Evolutionary conservation across 495 filamentous ascomycete species (phyloP).

Genomic region (Penicillium egyptiacum): DNA sequence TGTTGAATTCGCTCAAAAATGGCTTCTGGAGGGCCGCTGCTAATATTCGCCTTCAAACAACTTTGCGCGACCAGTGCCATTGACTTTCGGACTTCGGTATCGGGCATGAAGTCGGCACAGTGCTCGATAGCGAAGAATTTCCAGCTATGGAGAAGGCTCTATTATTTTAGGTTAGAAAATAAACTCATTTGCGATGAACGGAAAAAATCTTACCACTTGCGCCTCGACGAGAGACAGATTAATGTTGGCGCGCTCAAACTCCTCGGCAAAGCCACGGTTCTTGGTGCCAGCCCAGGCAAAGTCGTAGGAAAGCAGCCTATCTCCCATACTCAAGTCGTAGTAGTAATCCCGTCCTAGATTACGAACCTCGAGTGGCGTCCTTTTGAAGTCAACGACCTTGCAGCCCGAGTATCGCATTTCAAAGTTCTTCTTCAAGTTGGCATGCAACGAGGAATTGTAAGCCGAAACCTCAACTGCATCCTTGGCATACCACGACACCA

Average conservation of each 20-base stretch:
- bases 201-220: constrained; percentile 67
- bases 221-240: constrained; percentile 90
- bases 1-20: constrained; percentile 73
- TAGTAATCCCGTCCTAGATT: constrained; percentile 72
- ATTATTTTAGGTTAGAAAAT: constrained; percentile 39
- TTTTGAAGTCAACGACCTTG: constrained; percentile 70
- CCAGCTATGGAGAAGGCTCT: constrained; percentile 85
- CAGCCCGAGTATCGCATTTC: constrained; percentile 70
- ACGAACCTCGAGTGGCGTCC: constrained; percentile 61
- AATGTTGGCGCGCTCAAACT: constrained; percentile 81
- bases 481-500: constrained; percentile 72
- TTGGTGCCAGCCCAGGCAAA: constrained; percentile 69
- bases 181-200: not conserved
- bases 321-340: constrained; percentile 73
- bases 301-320: constrained; percentile 73
- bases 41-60: constrained; percentile 70
- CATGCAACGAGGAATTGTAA: constrained; percentile 85
- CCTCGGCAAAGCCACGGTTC: constrained; percentile 69
- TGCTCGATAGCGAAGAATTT: constrained; percentile 85
- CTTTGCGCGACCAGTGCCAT: constrained; percentile 65
- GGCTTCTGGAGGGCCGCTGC: constrained; percentile 62
- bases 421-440: constrained; percentile 81
- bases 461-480: constrained; percentile 69
- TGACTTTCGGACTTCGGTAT: constrained; percentile 64
- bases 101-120: constrained; percentile 62